Evolutionary conservation across 1,139 yeast genomes (phyloP).

Genomic region (Yamadazyma pseudoaaseri): DNA sequence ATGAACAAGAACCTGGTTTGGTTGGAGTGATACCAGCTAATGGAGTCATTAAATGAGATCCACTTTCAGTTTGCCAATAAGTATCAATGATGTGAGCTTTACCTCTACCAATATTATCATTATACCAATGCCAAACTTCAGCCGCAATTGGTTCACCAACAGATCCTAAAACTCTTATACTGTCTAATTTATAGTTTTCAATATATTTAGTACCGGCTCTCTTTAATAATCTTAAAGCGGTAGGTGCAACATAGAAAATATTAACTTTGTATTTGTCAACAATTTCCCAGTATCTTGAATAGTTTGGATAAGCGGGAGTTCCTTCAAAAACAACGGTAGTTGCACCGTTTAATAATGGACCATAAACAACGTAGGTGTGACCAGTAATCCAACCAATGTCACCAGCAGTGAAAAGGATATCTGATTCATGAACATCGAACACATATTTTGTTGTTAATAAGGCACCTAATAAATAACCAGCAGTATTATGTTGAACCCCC

Average conservation of each 20-base stretch:
- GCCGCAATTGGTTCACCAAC: slow-evolving; percentile 99
- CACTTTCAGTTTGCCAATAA: slow-evolving; percentile 99
- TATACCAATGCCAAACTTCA: slow-evolving; percentile 98
- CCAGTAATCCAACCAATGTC: slow-evolving; percentile 99
- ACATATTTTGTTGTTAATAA: slow-evolving; percentile 92
- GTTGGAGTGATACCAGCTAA: slow-evolving; percentile 92
- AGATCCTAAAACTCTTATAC: slow-evolving; percentile 92
- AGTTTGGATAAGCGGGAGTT: slow-evolving; percentile 97
- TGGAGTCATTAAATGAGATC: slow-evolving; percentile 94
- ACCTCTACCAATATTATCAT: slow-evolving; percentile 85
- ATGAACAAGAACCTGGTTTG: slow-evolving; percentile 96
- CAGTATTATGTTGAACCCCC: slow-evolving; percentile 96
- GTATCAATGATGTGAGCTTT: slow-evolving; percentile 90
- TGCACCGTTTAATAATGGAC: slow-evolving; percentile 86
- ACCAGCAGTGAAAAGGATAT: slow-evolving; percentile 92
- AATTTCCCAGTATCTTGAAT: slow-evolving; percentile 96
- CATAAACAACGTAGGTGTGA: slow-evolving; percentile 93
- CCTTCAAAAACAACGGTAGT: slow-evolving; percentile 95
- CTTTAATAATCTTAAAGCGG: slow-evolving; percentile 92
- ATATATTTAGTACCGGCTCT: slow-evolving; percentile 89
- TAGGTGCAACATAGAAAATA: slow-evolving; percentile 97
- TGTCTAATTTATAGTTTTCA: slow-evolving; percentile 81
- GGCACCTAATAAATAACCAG: slow-evolving; percentile 92
- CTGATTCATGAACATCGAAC: slow-evolving; percentile 87
- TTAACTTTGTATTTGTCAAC: slow-evolving; percentile 91